Percentiles rank a stretch among this genome's conserved stretches.
phyloP scores from a whole-genome alignment of 2,329 filamentous ascomycete species.

The Exophiala lecanii-corni region DNA sequence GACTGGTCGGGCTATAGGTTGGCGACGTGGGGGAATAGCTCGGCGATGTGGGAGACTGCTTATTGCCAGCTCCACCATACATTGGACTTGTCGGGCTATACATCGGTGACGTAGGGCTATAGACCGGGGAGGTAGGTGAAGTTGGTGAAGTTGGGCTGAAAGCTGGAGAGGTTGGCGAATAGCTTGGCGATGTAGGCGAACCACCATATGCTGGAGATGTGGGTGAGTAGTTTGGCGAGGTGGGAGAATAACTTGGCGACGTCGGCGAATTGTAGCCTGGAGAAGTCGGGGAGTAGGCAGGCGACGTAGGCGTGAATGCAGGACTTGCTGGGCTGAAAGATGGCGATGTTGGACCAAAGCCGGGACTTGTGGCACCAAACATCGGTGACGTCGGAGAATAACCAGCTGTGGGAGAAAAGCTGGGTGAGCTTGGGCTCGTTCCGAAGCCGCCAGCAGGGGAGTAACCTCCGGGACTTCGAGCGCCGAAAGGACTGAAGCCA shows the following conservation, averaged over 20 bases:
- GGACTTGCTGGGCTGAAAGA: slow-evolving; percentile 53
- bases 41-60: slow-evolving; percentile 50
- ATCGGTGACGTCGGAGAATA: slow-evolving; percentile 76
- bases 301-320: slow-evolving; percentile 68
- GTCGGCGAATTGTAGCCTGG: slow-evolving; percentile 68
- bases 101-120: slow-evolving; percentile 55
- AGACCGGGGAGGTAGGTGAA: slow-evolving; percentile 70
- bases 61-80: slow-evolving; percentile 32
- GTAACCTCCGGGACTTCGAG: slow-evolving; percentile 60
- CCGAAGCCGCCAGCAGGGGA: slow-evolving; percentile 69
- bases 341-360: slow-evolving; percentile 49
- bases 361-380: slow-evolving; percentile 52
- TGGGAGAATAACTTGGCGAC: slow-evolving; percentile 62
- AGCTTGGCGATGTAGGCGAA: slow-evolving; percentile 42
- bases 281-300: slow-evolving; percentile 60
- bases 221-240: slow-evolving; percentile 55
- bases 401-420: slow-evolving; percentile 55
- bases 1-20: slow-evolving; percentile 57
- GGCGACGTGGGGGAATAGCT: slow-evolving; percentile 56
- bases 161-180: slow-evolving; percentile 62
- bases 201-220: slow-evolving; percentile 47
- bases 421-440: slow-evolving; percentile 65
- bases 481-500: slow-evolving; percentile 63
- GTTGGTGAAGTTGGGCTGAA: slow-evolving; percentile 59
- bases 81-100: slow-evolving; percentile 55